Conservation (phyloP, 176 grass and related monocot species). For the Themeda triandra region DNA sequence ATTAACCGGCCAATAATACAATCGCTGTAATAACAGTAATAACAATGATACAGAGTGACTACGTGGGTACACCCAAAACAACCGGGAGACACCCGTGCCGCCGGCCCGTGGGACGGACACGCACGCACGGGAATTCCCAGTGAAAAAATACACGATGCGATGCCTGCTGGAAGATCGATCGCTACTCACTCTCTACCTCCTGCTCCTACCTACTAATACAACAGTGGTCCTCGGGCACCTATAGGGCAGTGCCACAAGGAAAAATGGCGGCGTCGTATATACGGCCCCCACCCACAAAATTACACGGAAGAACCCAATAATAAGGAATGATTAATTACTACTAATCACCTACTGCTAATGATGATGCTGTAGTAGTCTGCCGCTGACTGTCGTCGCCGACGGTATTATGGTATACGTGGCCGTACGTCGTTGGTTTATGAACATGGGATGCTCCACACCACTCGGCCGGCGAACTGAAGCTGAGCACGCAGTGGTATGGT, state of each 20-base stretch:
- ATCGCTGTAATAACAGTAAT: neutral
- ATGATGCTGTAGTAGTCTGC: neutral
- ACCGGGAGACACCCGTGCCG: neutral
- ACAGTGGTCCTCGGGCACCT: slow-evolving; percentile 9
- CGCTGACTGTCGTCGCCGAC: neutral
- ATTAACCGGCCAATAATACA: slow-evolving; percentile 5
- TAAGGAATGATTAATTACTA: slow-evolving; percentile 10
- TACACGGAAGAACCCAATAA: neutral
- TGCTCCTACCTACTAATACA: neutral
- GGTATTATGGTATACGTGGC: neutral
- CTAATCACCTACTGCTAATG: neutral
- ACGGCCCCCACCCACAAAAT: neutral
- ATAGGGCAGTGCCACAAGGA: slow-evolving; percentile 8
- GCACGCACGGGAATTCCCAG: neutral
- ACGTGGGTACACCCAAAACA: neutral
- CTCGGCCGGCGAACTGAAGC: no score
- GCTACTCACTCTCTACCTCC: no score
- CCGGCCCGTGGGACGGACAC: no score
- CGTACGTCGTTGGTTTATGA: neutral
- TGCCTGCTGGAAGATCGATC: neutral
- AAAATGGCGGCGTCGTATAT: slow-evolving; percentile 18
- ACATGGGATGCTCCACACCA: neutral
- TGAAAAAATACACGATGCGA: slow-evolving; percentile 45
- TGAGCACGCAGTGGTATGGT: no score
- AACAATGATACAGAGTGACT: neutral